These are phyloP conservation scores for Globisporangium middletonii DNA, from an alignment of 352 stramenopile species.

Conservation along the genomic window DNA sequence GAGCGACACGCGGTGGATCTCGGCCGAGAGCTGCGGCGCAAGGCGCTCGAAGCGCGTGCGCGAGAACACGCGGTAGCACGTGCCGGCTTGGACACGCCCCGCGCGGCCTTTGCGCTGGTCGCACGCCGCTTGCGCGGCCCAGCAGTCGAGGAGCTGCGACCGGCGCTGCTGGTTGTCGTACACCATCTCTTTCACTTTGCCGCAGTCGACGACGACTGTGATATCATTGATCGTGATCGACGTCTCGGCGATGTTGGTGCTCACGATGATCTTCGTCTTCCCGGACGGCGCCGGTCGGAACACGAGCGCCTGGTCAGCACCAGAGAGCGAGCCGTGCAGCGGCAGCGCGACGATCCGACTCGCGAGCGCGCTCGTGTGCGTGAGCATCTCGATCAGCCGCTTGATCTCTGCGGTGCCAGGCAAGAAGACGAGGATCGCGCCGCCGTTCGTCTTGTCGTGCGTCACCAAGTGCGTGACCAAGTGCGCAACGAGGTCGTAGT, in stretches of 20 bases:
- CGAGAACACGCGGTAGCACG: constrained; percentile 77
- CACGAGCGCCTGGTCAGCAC: constrained; percentile 63
- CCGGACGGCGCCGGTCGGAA: constrained; percentile 54
- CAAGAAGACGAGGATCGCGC: constrained; percentile 81
- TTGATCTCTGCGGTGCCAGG: constrained; percentile 83
- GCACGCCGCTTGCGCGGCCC: constrained; percentile 71
- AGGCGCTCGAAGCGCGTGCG: constrained; percentile 53
- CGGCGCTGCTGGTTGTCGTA: constrained; percentile 66
- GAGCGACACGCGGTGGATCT: constrained; percentile 86
- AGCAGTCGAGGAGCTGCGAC: constrained; percentile 78
- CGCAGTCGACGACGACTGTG: constrained; percentile 80
- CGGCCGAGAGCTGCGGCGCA: constrained; percentile 66
- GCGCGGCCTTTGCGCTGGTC: constrained; percentile 82
- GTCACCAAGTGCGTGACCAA: constrained; percentile 77
- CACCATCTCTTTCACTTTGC: constrained; percentile 88
- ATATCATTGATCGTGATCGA: constrained; percentile 89
- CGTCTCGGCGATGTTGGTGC: constrained; percentile 88
- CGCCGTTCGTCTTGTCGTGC: constrained; percentile 13
- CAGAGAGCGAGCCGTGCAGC: constrained; percentile 72
- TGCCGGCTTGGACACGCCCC: constrained; percentile 71
- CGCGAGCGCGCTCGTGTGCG: constrained; percentile 17
- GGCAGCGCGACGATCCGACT: constrained; percentile 58
- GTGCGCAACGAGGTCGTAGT: constrained; percentile 91
- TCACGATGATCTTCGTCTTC: constrained; percentile 84
- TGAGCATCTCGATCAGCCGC: constrained; percentile 66